Percentiles rank a stretch among this genome's conserved stretches.
These are phyloP conservation scores for Sphaerulina musiva DNA, from an alignment of 2,329 filamentous ascomycete species.

Conservation along the genomic window DNA sequence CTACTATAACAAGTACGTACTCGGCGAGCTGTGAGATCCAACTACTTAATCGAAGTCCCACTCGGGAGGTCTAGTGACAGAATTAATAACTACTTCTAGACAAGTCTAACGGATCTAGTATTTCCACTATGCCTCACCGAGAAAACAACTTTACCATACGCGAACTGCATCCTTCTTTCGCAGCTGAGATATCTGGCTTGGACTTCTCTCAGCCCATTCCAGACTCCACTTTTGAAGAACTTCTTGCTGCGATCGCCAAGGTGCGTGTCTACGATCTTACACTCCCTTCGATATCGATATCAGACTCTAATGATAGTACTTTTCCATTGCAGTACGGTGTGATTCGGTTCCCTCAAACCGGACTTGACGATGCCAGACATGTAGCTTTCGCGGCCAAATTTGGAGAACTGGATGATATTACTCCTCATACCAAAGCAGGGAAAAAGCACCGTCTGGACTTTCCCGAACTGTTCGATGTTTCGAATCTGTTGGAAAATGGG, in stretches of 20 bases:
- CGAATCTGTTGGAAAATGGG: conserved; percentile 49
- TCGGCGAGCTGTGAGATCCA: too few species aligned
- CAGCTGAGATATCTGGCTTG: conserved; percentile 13
- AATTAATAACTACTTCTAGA: too few species aligned
- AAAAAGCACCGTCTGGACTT: conserved; percentile 45
- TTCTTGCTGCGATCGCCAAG: background rate
- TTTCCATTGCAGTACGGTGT: conserved; percentile 44
- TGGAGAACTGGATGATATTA: conserved; percentile 52
- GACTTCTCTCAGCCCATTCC: conserved; percentile 1
- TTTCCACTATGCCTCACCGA: conserved; percentile 17
- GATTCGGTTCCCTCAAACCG: conserved; percentile 47
- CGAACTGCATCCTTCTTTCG: conserved; percentile 18
- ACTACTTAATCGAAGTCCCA: too few species aligned
- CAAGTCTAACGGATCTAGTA: too few species aligned
- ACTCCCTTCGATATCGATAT: too few species aligned
- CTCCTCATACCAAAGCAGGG: conserved; percentile 43
- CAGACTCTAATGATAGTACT: background rate
- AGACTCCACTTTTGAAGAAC: background rate
- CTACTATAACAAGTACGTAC: too few species aligned
- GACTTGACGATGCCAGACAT: conserved; percentile 47
- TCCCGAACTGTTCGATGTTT: conserved; percentile 52
- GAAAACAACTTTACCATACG: conserved; percentile 14
- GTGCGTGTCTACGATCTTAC: background rate
- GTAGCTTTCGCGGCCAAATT: conserved; percentile 47
- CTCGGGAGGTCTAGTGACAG: too few species aligned